phyloP scores from a whole-genome alignment of 352 stramenopile species.

The Peronospora destructor region DNA sequence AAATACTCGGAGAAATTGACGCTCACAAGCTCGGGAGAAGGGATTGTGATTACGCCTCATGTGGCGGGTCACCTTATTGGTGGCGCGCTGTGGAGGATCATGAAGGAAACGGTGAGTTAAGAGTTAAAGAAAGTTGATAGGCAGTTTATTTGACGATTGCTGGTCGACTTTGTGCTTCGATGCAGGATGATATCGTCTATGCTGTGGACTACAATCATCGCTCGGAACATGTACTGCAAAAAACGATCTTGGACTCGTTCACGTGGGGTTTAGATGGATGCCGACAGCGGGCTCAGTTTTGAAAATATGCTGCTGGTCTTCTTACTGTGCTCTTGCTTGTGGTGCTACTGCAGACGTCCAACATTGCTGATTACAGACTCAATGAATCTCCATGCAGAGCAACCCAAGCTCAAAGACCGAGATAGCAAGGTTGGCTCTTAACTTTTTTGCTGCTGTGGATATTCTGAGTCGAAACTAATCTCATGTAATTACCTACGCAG shows the following conservation, averaged over 20 bases:
- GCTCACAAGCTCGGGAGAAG: constrained; percentile 75
- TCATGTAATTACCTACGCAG: constrained; percentile 25
- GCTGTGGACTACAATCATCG: constrained; percentile 90
- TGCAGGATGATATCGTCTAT: constrained; percentile 90
- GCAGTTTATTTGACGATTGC: not conserved
- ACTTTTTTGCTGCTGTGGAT: not conserved
- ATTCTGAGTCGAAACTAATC: constrained; percentile 1
- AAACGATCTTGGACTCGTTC: constrained; percentile 91
- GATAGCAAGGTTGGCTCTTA: constrained; percentile 53
- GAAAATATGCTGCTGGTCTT: not conserved
- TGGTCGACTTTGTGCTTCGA: not conserved
- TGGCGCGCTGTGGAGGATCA: constrained; percentile 90
- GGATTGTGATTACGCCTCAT: constrained; percentile 91
- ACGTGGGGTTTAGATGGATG: constrained; percentile 43
- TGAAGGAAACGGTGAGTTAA: constrained; percentile 87
- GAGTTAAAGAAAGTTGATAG: not conserved
- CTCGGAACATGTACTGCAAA: constrained; percentile 91
- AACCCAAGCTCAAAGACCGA: constrained; percentile 82
- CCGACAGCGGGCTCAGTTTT: not conserved
- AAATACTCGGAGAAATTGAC: constrained; percentile 93
- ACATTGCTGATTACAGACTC: constrained; percentile 86
- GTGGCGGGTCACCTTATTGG: constrained; percentile 92
- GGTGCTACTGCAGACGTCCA: constrained; percentile 44
- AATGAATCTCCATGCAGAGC: constrained; percentile 81
- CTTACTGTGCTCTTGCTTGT: constrained; percentile 5